Evolutionary conservation across 305 asterid species (phyloP).

Genomic region (Salvia sclarea): DNA sequence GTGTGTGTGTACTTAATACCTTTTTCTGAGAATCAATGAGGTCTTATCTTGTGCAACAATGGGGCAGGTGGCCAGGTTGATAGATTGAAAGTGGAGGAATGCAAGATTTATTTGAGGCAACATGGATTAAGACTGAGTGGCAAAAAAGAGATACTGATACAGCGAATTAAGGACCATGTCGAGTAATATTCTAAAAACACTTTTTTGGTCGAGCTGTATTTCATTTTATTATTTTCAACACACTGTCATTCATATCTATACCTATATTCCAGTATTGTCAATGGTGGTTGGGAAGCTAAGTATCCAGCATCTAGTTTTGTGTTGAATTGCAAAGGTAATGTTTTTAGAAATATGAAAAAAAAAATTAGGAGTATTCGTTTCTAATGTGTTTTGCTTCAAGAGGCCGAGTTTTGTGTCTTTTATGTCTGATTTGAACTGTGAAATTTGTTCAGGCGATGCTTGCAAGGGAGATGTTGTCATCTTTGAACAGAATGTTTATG

Average conservation of each 20-base stretch:
- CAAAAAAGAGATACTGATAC: slow-evolving; percentile 59
- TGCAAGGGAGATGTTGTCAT: slow-evolving; percentile 83
- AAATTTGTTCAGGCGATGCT: slow-evolving; percentile 73
- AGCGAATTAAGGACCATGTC: slow-evolving; percentile 75
- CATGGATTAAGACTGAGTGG: slow-evolving; percentile 86
- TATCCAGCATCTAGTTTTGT: slow-evolving; percentile 79
- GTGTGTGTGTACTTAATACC: neutral
- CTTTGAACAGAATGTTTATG: slow-evolving; percentile 87
- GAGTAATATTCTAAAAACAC: slow-evolving; percentile 45
- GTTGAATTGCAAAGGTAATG: slow-evolving; percentile 77
- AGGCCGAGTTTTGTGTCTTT: neutral
- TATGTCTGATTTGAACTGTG: slow-evolving; percentile 22
- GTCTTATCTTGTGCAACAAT: slow-evolving; percentile 15
- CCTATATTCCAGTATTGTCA: slow-evolving; percentile 52
- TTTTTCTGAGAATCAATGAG: neutral
- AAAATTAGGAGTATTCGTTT: neutral
- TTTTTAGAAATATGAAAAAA: neutral
- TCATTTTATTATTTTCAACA: neutral
- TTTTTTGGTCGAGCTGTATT: neutral
- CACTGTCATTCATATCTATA: slow-evolving; percentile 19
- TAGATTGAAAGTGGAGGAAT: slow-evolving; percentile 74
- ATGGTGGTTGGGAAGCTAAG: slow-evolving; percentile 73
- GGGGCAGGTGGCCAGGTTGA: slow-evolving; percentile 58
- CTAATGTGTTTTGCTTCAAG: neutral
- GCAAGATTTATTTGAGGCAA: slow-evolving; percentile 80